phyloP scores from a whole-genome alignment of 768 basidiomycete genomes.

The Symmetrospora coprosmae region DNA sequence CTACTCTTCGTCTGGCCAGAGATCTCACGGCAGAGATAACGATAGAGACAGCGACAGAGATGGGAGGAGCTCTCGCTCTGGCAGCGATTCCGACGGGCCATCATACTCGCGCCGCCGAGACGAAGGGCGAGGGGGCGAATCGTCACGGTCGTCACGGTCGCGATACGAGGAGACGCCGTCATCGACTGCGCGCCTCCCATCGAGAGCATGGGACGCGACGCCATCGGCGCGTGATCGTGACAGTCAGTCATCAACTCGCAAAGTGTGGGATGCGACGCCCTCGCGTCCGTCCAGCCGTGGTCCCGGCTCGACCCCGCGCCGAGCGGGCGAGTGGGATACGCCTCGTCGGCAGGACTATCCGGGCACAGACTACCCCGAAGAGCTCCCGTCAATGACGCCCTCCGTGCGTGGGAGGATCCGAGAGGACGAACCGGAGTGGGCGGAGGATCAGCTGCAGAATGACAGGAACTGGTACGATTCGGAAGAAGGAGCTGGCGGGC shows the following conservation, averaged over 20 bases:
- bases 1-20: constrained; percentile 45
- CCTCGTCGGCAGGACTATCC: constrained; percentile 25
- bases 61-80: constrained; percentile 33
- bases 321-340: constrained; percentile 32
- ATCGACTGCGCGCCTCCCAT: constrained; percentile 1
- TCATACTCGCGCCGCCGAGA: constrained; percentile 43
- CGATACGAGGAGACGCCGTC: constrained; percentile 23
- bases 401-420: constrained; percentile 17
- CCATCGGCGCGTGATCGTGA: constrained; percentile 20
- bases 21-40: constrained; percentile 41
- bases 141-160: background rate
- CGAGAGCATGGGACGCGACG: constrained; percentile 28
- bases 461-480: constrained; percentile 90
- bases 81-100: constrained; percentile 48
- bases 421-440: constrained; percentile 59
- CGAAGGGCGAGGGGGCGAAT: constrained; percentile 41
- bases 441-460: constrained; percentile 79
- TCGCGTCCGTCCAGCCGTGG: background rate
- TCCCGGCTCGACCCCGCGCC: background rate
- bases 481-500: constrained; percentile 76
- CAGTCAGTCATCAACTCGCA: background rate
- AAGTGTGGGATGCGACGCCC: constrained; percentile 29
- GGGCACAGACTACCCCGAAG: constrained; percentile 30
- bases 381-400: constrained; percentile 19
- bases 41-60: constrained; percentile 37